A percentile compares a stretch with the other conserved stretches of the same genome.
These are phyloP conservation scores for Moricandia arvensis DNA, from an alignment of 345 rosid genomes.

Conservation along the genomic window DNA sequence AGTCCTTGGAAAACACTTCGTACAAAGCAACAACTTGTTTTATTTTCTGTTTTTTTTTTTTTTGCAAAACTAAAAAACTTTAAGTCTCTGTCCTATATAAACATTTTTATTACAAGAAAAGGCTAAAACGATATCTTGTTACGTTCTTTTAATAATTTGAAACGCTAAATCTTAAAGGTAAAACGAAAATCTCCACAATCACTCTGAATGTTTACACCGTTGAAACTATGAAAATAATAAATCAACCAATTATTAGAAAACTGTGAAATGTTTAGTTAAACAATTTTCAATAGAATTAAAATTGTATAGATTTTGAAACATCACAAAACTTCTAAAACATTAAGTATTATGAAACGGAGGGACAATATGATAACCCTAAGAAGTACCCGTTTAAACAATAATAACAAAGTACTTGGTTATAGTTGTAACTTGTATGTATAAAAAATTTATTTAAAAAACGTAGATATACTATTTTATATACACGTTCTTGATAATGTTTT, in stretches of 20 bases:
- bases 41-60: background rate
- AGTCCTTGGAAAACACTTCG: background rate
- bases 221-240: too few relatives aligned
- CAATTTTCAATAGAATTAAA: too few relatives aligned
- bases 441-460: background rate
- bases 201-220: background rate
- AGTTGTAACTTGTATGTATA: background rate
- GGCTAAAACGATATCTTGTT: background rate
- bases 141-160: background rate
- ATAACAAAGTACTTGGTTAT: background rate
- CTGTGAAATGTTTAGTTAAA: too few relatives aligned
- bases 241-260: too few relatives aligned
- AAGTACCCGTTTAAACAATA: background rate
- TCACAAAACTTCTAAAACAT: too few relatives aligned
- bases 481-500: constrained; percentile 16
- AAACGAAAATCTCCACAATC: background rate
- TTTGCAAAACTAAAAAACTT: background rate
- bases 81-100: background rate
- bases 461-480: constrained; percentile 1
- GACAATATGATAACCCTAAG: too few relatives aligned
- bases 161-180: background rate
- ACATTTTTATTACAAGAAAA: background rate
- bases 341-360: too few relatives aligned
- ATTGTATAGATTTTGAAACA: too few relatives aligned
- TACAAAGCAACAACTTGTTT: background rate